Base-by-base conservation (phyloP, 371 early-diverging fungal genomes). In the Zychaea mexicana region DNA sequence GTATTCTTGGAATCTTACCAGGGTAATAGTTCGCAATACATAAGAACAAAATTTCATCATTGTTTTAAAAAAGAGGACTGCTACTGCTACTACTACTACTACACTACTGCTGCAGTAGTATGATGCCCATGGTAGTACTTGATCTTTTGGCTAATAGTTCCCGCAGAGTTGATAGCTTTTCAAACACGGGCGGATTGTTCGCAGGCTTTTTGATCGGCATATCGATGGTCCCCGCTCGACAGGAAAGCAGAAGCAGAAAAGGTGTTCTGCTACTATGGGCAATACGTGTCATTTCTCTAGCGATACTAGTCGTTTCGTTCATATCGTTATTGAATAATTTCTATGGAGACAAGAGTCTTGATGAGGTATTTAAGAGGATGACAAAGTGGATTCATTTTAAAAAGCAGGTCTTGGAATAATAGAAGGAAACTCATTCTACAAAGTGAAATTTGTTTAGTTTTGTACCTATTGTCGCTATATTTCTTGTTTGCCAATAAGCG, bases 111-210 rank as follows among this genome's bases (percentile, higher is more conserved):
- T n/a, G n/a, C n/a, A n/a, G n/a, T n/a, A n/a, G n/a, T n/a, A n/a
- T n/a, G n/a, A 6, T n/a, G 2, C 15, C 30, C 54, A 21, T 32
- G 17, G 24, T 2, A 15, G 76, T 82, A 76, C 26, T 33, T 77
- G 3, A 19, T 52, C n/a, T 46, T n/a, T 38, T 24, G 10, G 22
- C 5, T 33, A 5, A 33, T 33, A 33, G 12, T 42, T 17, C 13
- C n/a, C 13, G 8, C 45, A 59, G 67, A 65, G 85, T 87, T 62
- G 84, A 84, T 58, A 84, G 61, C 27, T 70, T 62, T 27, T 53
- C 92, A 15, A 92, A 94, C 73, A 77, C 92, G 60, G 93, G 91
- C 52, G 85, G 86, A 4, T 80, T 84, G 42, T 27, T 83, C n/a
- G 60, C 78, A 46, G 79, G 87, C 15, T 54, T 85, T 53, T 39